Evolutionary conservation across 192 early-diverging fungal species (phyloP).

Genomic region (Podila minutissima): DNA sequence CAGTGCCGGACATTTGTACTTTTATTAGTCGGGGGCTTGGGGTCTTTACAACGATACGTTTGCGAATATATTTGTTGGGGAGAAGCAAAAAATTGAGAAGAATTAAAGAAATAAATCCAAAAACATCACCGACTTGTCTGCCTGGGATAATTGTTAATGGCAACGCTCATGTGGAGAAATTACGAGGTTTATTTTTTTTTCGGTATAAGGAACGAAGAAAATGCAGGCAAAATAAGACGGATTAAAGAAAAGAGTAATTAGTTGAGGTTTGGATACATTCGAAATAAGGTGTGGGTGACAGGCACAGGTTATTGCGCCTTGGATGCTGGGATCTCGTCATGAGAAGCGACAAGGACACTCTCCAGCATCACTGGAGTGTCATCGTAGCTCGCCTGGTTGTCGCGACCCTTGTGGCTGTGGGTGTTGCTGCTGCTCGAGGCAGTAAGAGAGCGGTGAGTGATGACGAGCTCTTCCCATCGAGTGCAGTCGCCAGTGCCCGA

Average conservation of each 20-base stretch:
- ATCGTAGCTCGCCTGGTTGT: not conserved
- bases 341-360: not conserved
- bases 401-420: not conserved
- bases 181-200: too few relatives aligned
- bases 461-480: constrained; percentile 21
- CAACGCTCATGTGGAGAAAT: too few relatives aligned
- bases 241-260: not conserved
- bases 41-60: too few relatives aligned
- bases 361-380: not conserved
- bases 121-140: too few relatives aligned
- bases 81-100: too few relatives aligned
- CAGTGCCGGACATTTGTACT: not conserved
- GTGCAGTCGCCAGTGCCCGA: not conserved
- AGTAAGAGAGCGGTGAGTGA: not conserved
- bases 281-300: not conserved
- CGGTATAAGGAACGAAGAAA: too few relatives aligned
- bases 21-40: not conserved
- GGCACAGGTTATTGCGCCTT: not conserved
- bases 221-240: too few relatives aligned
- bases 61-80: too few relatives aligned
- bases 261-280: not conserved
- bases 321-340: not conserved
- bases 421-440: not conserved
- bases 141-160: too few relatives aligned
- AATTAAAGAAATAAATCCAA: too few relatives aligned